Conservation (phyloP, 2,329 filamentous ascomycete genomes). For the Colletotrichum sp. region DNA sequence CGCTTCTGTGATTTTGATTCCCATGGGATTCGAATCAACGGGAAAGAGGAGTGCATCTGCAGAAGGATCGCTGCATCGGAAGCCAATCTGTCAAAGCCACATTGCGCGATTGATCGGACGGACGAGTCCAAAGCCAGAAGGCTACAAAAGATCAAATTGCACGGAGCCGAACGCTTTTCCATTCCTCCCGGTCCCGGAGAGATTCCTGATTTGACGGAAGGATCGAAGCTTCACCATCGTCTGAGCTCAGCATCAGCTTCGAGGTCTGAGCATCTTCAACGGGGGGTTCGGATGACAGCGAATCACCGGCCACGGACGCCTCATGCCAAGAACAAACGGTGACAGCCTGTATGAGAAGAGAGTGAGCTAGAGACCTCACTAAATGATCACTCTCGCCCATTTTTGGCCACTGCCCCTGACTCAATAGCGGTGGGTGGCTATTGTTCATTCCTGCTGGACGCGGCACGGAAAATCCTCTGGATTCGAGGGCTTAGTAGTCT, state of each 20-base stretch:
- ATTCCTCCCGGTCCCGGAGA: background rate
- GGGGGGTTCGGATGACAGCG: background rate
- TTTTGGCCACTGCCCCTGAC: background rate
- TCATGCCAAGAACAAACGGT: background rate
- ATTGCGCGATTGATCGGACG: background rate
- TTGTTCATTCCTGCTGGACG: background rate
- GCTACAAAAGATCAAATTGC: background rate
- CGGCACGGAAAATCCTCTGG: background rate
- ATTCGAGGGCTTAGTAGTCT: background rate
- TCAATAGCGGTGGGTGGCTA: background rate
- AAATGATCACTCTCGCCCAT: background rate
- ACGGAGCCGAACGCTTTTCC: background rate
- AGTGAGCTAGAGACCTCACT: background rate
- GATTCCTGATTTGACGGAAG: background rate
- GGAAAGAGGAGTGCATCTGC: background rate
- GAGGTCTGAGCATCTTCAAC: background rate
- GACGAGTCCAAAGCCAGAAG: background rate
- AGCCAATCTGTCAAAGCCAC: background rate
- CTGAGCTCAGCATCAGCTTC: background rate
- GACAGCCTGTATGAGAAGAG: background rate
- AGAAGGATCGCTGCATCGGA: background rate
- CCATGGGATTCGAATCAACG: background rate
- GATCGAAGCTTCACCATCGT: background rate
- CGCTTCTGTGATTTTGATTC: too few species aligned
- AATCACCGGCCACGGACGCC: background rate